Percentiles rank a stretch among this genome's conserved stretches.
Conservation (phyloP, 1,284 basidiomycete species). For the Coniophora puteana region DNA sequence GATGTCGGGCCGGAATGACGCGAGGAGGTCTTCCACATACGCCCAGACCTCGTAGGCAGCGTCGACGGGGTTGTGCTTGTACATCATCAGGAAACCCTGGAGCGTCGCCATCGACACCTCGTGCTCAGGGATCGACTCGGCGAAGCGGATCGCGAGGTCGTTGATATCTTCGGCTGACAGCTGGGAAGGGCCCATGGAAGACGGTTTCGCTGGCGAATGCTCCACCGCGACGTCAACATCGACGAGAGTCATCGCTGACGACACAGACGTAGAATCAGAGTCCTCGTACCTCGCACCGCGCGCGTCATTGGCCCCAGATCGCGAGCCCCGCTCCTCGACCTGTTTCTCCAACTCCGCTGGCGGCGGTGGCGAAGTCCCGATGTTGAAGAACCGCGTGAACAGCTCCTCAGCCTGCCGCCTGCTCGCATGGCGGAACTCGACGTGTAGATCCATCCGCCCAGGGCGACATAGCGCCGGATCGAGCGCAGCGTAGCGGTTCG, state of each 20-base stretch:
- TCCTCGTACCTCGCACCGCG: conserved; percentile 5
- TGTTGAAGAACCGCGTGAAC: conserved; percentile 64
- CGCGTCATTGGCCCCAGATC: background rate
- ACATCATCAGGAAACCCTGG: conserved; percentile 72
- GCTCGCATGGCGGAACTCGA: conserved; percentile 70
- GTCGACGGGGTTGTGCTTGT: conserved; percentile 57
- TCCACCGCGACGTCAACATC: conserved; percentile 23
- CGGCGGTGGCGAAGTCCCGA: conserved; percentile 19
- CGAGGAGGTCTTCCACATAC: conserved; percentile 53
- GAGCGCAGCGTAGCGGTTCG: conserved; percentile 63
- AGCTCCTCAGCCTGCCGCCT: conserved; percentile 61
- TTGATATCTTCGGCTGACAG: conserved; percentile 32
- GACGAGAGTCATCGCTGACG: conserved; percentile 8
- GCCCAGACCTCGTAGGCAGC: conserved; percentile 44
- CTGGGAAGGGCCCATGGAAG: conserved; percentile 23
- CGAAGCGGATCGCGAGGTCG: conserved; percentile 55
- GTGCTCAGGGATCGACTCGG: conserved; percentile 56
- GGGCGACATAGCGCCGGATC: conserved; percentile 75
- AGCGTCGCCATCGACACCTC: conserved; percentile 69
- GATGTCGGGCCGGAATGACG: too few species aligned
- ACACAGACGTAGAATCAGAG: conserved; percentile 18
- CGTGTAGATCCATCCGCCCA: conserved; percentile 73
- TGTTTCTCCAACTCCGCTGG: conserved; percentile 11
- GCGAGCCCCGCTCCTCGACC: conserved; percentile 9
- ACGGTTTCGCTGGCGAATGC: conserved; percentile 5